phyloP scores from a whole-genome alignment of 2,329 filamentous ascomycete genomes.

The Epichloe gansuensis region DNA sequence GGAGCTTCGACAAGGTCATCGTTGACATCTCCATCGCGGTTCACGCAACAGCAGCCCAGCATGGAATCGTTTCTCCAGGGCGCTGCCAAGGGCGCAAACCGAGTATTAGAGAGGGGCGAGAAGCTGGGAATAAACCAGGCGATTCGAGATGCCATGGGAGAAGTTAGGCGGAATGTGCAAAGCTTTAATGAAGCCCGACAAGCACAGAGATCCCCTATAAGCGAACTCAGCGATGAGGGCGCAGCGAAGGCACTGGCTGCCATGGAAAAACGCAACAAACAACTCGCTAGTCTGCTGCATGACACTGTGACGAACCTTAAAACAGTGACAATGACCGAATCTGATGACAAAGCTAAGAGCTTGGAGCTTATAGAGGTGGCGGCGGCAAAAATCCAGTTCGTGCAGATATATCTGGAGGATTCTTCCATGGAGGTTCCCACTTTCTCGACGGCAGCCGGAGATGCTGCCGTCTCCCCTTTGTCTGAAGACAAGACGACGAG shows the following conservation, averaged over 20 bases:
- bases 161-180: constrained; percentile 65
- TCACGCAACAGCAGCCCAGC: constrained; percentile 44
- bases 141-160: constrained; percentile 67
- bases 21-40: constrained; percentile 32
- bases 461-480: neutral
- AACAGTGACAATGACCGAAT: constrained; percentile 37
- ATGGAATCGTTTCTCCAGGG: constrained; percentile 63
- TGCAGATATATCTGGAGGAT: constrained; percentile 49
- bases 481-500: neutral
- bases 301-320: constrained; percentile 52
- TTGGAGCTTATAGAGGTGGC: constrained; percentile 44
- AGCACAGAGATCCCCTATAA: constrained; percentile 24
- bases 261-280: constrained; percentile 52
- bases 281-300: constrained; percentile 55
- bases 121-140: constrained; percentile 70
- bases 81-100: constrained; percentile 63
- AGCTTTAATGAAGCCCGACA: constrained; percentile 46
- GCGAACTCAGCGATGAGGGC: constrained; percentile 23
- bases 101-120: constrained; percentile 59
- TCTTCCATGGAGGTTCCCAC: constrained; percentile 36
- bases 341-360: constrained; percentile 35
- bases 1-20: constrained; percentile 30
- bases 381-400: constrained; percentile 51
- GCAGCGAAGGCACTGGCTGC: constrained; percentile 27
- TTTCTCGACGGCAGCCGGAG: neutral